phyloP scores from a whole-genome alignment of 805 yeast genomes.

The Lipomyces oligophaga region DNA sequence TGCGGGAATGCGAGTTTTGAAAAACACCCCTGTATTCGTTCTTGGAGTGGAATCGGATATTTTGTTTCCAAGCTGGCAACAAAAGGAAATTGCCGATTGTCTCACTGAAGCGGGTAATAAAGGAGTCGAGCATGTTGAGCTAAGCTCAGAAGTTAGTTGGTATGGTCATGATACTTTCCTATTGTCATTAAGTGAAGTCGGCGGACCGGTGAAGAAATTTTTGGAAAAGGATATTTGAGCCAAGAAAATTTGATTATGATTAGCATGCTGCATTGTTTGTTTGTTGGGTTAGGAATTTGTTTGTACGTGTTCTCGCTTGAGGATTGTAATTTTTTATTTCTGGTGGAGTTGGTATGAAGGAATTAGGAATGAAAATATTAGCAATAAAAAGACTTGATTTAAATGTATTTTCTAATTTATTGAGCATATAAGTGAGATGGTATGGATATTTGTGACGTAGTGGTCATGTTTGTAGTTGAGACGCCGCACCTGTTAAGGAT shows the following conservation, averaged over 20 bases:
- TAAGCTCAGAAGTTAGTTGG: conserved; percentile 69
- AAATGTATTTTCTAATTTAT: no score
- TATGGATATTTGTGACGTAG: no score
- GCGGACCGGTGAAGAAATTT: conserved; percentile 67
- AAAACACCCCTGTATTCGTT: conserved; percentile 64
- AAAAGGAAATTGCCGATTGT: conserved; percentile 67
- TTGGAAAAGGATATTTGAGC: no score
- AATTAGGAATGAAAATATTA: no score
- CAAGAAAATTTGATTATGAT: not conserved
- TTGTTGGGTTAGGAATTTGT: no score
- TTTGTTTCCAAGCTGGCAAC: conserved; percentile 93
- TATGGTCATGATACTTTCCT: conserved; percentile 92
- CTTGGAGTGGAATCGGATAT: conserved; percentile 93
- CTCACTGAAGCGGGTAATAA: conserved; percentile 41
- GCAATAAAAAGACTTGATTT: no score
- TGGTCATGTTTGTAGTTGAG: no score
- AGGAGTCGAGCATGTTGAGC: conserved; percentile 62
- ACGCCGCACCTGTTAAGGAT: no score
- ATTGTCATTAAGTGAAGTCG: conserved; percentile 73
- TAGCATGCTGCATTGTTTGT: not conserved
- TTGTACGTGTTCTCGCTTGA: no score
- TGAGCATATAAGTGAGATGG: no score
- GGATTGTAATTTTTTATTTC: no score
- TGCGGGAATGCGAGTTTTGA: conserved; percentile 60
- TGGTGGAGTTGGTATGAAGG: no score